Conservation (phyloP, 2,329 filamentous ascomycete genomes). For the Ceratocystis huliohia region DNA sequence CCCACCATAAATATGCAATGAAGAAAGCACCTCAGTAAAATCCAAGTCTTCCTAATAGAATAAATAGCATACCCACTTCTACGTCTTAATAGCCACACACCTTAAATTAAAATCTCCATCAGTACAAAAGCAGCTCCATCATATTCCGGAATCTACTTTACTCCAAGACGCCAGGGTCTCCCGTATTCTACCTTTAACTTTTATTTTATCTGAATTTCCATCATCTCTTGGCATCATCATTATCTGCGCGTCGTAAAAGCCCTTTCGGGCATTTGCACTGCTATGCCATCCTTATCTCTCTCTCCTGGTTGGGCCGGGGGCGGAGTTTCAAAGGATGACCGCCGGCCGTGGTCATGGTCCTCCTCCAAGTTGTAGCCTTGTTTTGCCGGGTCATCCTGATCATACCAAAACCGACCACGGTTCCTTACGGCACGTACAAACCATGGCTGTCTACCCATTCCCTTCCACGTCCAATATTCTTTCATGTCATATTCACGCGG, state of each 20-base stretch:
- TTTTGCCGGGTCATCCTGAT: slow-evolving; percentile 18
- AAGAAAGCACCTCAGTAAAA: not conserved
- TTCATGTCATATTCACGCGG: slow-evolving; percentile 42
- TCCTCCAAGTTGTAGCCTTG: slow-evolving; percentile 20
- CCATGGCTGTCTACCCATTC: slow-evolving; percentile 37
- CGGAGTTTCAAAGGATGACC: slow-evolving; percentile 21
- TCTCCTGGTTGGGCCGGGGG: slow-evolving; percentile 9
- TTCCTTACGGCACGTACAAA: slow-evolving; percentile 31
- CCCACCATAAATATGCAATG: not conserved
- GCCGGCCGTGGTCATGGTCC: slow-evolving; percentile 9
- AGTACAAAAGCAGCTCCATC: too few species aligned
- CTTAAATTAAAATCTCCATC: too few species aligned
- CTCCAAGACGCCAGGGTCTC: not conserved
- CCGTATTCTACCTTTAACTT: not conserved
- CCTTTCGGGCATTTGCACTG: slow-evolving; percentile 17
- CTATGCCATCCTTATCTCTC: slow-evolving; percentile 19
- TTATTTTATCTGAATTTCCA: not conserved
- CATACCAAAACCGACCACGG: slow-evolving; percentile 18
- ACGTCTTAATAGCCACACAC: too few species aligned
- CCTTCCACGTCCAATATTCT: slow-evolving; percentile 44
- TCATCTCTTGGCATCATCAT: not conserved
- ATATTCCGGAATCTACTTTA: too few species aligned
- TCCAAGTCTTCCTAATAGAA: not conserved
- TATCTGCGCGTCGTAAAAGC: slow-evolving; percentile 14
- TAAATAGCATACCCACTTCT: too few species aligned